Base-by-base conservation (phyloP, 2,329 filamentous ascomycete species). In the Colletotrichum sp. region DNA sequence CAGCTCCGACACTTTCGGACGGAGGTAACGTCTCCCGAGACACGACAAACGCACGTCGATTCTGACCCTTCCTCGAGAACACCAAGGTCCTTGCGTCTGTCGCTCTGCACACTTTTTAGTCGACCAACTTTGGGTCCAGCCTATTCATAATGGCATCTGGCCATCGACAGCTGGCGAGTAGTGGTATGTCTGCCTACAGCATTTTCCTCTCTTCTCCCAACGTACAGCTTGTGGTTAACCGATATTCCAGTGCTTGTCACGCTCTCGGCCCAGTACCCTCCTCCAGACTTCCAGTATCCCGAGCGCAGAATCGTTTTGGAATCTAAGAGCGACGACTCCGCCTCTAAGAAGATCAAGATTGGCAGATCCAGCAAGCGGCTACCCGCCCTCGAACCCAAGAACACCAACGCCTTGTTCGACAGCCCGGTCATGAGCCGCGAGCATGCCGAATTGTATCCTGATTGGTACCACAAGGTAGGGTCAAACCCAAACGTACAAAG, bases 381-480 rank as follows among this genome's bases (percentile, higher is more conserved):
- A 78, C 24, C 78, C 69, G 72, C 62, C 4, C 80, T 85, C 13
- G 78, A 79, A 81, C 87, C 79, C 81, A 84, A 76, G 55, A 78
- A 79, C 6, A 83, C 89, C 78, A 95, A 95, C 82, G 91, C 88
- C 18, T 95, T 89, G 88, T 93, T 95, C 75, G 90, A 95, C 78
- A 93, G 91, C 73, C 91, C 93, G 0, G 93, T 95, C 52, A 93
- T 95, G 87, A 95, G 93, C 26, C 88, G 94, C 59, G 82, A 90
- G 15, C 94, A 95, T 83, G 94, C 93, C 18, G 84, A 89, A 59
- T 80, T 93, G 6, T 78, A 80, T n/a, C 85, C 89, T 8, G 84
- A 89, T 67, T 79, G 86, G 10, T 81, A 87, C 3, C 79, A 82
- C 9, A 86, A 88, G 82, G 91, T 91, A 83, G 74, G 84, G 16